Evolutionary conservation across 2,329 filamentous ascomycete genomes (phyloP), one percentile per base, ranked within the genome.

Genomic region (Cadophora sp.): DNA sequence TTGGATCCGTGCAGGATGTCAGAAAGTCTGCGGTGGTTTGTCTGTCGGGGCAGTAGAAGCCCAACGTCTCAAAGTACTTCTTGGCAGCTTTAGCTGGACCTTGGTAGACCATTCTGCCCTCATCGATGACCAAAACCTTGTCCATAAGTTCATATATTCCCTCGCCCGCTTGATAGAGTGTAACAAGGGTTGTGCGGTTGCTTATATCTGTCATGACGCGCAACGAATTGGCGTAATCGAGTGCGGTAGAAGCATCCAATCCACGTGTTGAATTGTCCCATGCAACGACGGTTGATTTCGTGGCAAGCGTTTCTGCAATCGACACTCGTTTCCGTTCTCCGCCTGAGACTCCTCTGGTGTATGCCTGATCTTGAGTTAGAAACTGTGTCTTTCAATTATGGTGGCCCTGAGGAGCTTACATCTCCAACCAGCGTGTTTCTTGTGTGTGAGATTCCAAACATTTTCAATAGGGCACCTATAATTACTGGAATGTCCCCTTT

Each of bases 251-350:
- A 1, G 91, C 89, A 76, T 95, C 92, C 0, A 95, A 82, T 26
- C 92, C 92, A 55, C 92, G 84, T 0, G 92, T 94, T 0, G 87
- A 90, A 77, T 94, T 94, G 72, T 95, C 92, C 91, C 91, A 94
- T 70, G 89, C 90, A 27, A 91, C 88, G 1, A 94, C 89, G 0
- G 90, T 89, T 0, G 89, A 88, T 78, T 92, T 91, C 5, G 90
- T 90, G 4, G 91, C 89, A 11, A 94, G 79, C 0, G 91, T 92
- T 79, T 95, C 92, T 1, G 91, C 90, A 71, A 94, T 93, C 26
- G 88, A 90, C 4, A 93, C 91, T 75, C 92, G 89, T 78, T 94
- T 94, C 37, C 92, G 82, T 80, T 95, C 92, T 67, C 92, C 92
- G 73, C 92, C 92, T 55, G 89, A 92, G 0, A 95, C 89, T 77